Evolutionary conservation across 441 rosid genomes (phyloP).

Genomic region (Erodium trifolium): DNA sequence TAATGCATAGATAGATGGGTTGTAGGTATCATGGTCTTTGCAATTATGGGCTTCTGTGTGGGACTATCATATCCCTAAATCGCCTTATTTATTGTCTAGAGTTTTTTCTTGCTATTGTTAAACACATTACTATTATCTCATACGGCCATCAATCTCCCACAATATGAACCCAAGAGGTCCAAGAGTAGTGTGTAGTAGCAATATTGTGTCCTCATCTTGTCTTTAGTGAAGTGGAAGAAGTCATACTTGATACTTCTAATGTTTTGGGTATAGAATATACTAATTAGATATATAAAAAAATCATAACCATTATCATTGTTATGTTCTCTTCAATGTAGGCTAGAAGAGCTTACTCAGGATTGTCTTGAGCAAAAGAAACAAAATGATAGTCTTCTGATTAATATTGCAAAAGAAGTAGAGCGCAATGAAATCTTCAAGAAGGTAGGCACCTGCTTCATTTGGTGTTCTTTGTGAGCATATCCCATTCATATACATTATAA

Average conservation of each 20-base stretch:
- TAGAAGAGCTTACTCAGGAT: conserved; percentile 60
- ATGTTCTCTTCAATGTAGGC: conserved; percentile 33
- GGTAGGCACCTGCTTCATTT: conserved; percentile 32
- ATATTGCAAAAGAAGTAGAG: conserved; percentile 50
- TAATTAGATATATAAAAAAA: background rate
- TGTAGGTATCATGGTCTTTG: background rate
- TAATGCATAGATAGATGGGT: background rate
- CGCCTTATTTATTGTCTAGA: background rate
- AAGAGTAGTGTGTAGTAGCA: background rate
- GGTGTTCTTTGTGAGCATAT: conserved; percentile 5
- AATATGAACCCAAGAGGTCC: background rate
- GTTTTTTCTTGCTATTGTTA: background rate
- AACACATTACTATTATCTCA: background rate
- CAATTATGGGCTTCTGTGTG: background rate
- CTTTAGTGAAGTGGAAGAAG: background rate
- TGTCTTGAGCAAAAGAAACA: conserved; percentile 52
- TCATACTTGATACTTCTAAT: background rate
- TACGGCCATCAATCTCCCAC: background rate
- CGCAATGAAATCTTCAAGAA: conserved; percentile 46
- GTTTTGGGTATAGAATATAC: background rate
- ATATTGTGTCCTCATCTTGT: background rate
- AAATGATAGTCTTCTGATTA: conserved; percentile 50
- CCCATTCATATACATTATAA: background rate
- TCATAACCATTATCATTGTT: background rate
- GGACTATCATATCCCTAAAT: background rate